These are phyloP conservation scores for Trichosporon sp. DNA, from an alignment of 1,284 basidiomycete genomes.

Conservation along the genomic window DNA sequence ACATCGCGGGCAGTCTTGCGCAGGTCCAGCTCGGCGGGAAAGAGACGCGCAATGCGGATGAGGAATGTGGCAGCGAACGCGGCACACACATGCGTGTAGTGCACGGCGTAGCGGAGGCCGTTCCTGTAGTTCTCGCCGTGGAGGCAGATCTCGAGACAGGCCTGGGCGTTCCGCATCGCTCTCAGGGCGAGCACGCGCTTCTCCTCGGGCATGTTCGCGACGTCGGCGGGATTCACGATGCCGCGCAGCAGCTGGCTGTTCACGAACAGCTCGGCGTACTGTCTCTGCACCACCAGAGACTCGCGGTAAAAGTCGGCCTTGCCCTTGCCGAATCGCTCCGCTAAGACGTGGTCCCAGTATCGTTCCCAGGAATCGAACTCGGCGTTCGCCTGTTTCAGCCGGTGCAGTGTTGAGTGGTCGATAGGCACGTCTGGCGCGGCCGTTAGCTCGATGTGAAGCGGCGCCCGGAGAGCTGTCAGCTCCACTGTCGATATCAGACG, in stretches of 20 bases:
- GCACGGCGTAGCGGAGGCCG: conserved; percentile 75
- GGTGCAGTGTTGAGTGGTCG: conserved; percentile 49
- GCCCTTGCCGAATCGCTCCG: conserved; percentile 51
- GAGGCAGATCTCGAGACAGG: conserved; percentile 54
- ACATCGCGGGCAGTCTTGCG: conserved; percentile 74
- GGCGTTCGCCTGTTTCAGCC: conserved; percentile 56
- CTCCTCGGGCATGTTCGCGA: conserved; percentile 53
- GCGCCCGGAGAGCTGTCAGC: conserved; percentile 51
- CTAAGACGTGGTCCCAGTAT: conserved; percentile 56
- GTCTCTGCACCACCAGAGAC: conserved; percentile 50
- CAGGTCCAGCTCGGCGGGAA: conserved; percentile 81
- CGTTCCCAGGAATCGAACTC: conserved; percentile 57
- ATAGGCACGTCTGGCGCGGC: conserved; percentile 53
- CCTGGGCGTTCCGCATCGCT: conserved; percentile 57
- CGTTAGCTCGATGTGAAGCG: conserved; percentile 55
- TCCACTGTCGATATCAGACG: conserved; percentile 82
- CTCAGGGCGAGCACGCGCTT: conserved; percentile 54
- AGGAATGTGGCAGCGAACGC: conserved; percentile 89
- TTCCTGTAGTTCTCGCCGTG: conserved; percentile 67
- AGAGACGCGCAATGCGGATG: conserved; percentile 78
- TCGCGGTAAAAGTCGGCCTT: conserved; percentile 55
- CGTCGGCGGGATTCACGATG: conserved; percentile 53
- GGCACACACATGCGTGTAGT: conserved; percentile 67
- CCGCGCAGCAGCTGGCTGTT: conserved; percentile 56
- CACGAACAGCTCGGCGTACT: conserved; percentile 56